Percentiles rank a stretch among this genome's conserved stretches.
These are phyloP conservation scores for Cystofilobasidium ferigula DNA, from an alignment of 768 basidiomycete genomes.

Conservation along the genomic window DNA sequence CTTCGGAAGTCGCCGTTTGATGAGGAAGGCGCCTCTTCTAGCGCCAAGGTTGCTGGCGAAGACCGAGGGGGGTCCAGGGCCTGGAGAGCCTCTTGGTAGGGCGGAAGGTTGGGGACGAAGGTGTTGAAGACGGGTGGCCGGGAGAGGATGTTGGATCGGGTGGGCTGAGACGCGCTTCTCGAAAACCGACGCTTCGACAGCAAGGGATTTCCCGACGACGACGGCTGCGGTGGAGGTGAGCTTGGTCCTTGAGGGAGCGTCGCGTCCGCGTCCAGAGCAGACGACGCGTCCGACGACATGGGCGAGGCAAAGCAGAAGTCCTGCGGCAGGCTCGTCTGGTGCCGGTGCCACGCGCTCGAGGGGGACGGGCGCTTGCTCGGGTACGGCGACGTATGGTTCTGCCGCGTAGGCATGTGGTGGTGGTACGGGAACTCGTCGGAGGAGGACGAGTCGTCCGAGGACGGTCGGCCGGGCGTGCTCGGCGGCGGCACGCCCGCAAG, in stretches of 20 bases:
- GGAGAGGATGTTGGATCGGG: neutral
- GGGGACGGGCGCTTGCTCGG: neutral
- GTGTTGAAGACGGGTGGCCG: neutral
- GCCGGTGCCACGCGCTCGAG: neutral
- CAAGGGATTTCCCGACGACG: neutral
- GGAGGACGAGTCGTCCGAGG: too few relatives aligned
- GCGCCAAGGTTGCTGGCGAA: neutral
- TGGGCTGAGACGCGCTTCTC: neutral
- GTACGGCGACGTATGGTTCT: neutral
- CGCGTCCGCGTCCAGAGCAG: neutral
- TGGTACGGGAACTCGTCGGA: conserved; percentile 2
- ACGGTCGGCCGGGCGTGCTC: neutral
- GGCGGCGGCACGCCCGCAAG: neutral
- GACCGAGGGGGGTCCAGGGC: neutral
- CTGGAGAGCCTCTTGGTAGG: neutral
- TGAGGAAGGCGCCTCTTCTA: neutral
- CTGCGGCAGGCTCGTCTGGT: neutral
- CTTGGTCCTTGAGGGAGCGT: neutral
- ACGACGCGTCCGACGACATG: neutral
- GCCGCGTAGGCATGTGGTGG: neutral
- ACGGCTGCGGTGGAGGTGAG: neutral
- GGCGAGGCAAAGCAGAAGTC: neutral
- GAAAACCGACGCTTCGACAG: neutral
- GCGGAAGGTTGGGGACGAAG: neutral
- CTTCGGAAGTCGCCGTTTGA: neutral